Conservation (phyloP, 805 yeast genomes). For the Candida caryicola region DNA sequence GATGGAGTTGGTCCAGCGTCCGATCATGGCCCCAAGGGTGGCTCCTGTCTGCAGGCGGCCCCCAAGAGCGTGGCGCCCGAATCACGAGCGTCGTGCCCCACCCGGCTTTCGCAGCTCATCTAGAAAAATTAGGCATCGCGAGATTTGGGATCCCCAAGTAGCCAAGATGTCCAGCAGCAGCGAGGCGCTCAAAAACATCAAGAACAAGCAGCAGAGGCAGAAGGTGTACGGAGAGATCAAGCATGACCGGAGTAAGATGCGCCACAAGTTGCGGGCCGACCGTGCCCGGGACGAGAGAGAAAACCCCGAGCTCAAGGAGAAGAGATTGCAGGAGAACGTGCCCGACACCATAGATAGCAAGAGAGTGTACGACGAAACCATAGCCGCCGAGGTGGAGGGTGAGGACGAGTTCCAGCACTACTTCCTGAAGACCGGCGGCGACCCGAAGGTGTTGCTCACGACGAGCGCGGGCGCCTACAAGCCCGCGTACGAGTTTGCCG, state of each 20-base stretch:
- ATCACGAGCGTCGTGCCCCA: no score
- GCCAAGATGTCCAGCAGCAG: conserved; percentile 14
- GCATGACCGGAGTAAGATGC: conserved; percentile 69
- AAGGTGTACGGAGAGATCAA: conserved; percentile 70
- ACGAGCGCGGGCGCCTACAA: conserved; percentile 85
- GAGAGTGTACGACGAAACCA: conserved; percentile 85
- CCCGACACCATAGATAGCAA: conserved; percentile 82
- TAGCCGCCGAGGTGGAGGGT: conserved; percentile 55
- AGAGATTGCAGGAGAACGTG: conserved; percentile 73
- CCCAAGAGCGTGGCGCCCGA: no score
- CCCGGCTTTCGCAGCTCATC: background rate
- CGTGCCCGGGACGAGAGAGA: conserved; percentile 85
- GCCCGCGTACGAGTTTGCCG: conserved; percentile 87
- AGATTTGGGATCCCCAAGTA: conserved; percentile 1
- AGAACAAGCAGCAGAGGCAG: conserved; percentile 79
- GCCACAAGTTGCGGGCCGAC: conserved; percentile 73
- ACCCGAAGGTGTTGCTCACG: conserved; percentile 87
- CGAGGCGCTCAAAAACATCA: conserved; percentile 44
- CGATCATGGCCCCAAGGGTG: no score
- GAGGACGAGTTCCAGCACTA: conserved; percentile 64
- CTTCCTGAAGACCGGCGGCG: conserved; percentile 45
- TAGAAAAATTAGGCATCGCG: conserved; percentile 1
- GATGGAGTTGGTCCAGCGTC: conserved; percentile 19
- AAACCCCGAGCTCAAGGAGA: conserved; percentile 77
- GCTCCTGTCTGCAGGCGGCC: no score